Percentiles rank a stretch among this genome's conserved stretches.
phyloP scores from a whole-genome alignment of 2,329 filamentous ascomycete species.

The Lachnellula arida region DNA sequence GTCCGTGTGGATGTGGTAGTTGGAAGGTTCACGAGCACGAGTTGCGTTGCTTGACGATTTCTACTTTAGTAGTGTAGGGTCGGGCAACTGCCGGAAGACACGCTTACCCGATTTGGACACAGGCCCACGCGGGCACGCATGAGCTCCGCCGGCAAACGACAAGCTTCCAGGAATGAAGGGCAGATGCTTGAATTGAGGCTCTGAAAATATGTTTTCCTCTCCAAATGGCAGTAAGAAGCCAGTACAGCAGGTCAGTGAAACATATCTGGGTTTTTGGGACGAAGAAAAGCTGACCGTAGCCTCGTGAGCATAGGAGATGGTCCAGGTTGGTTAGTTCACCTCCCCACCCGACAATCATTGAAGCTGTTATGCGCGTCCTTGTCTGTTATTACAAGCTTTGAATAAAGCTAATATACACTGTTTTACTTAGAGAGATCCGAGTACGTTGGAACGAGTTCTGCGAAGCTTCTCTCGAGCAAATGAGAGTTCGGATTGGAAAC shows the following conservation, averaged over 20 bases:
- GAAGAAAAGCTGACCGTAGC: constrained; percentile 17
- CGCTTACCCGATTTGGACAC: neutral
- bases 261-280: constrained; percentile 10
- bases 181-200: constrained; percentile 1
- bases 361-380: neutral
- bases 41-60: no score
- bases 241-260: constrained; percentile 59
- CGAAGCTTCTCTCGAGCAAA: neutral
- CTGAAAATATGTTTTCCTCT: constrained; percentile 55
- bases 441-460: constrained; percentile 40
- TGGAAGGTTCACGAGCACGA: no score
- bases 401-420: constrained; percentile 15
- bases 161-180: neutral
- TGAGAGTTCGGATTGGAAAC: neutral
- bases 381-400: constrained; percentile 2
- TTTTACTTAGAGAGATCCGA: constrained; percentile 52
- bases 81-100: neutral
- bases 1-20: no score
- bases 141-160: neutral
- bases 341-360: constrained; percentile 2
- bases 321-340: constrained; percentile 86
- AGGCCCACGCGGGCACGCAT: neutral
- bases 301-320: constrained; percentile 75
- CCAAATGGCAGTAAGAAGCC: constrained; percentile 64
- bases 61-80: neutral